Conservation (phyloP, 257 asterid species). For the Forsythia viridissima region DNA sequence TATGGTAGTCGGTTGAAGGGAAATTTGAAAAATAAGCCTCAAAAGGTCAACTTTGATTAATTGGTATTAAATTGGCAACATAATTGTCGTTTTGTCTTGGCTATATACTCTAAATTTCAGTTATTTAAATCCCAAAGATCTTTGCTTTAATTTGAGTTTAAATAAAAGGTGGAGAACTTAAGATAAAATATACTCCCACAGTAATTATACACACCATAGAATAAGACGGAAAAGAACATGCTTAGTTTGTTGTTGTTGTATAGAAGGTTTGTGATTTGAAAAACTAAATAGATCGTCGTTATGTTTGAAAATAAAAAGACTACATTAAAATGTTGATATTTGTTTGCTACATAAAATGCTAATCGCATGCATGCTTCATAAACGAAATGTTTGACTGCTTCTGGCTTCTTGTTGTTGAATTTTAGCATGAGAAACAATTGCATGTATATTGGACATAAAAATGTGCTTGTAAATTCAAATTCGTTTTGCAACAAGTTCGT, state of each 20-base stretch:
- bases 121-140: not conserved
- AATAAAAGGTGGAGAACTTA: not conserved
- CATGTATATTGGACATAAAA: not conserved
- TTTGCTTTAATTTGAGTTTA: not conserved
- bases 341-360: not conserved
- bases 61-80: not conserved
- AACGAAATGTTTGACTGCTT: not conserved
- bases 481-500: not conserved
- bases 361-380: not conserved
- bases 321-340: not conserved
- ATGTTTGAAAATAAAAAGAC: not conserved
- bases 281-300: not conserved
- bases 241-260: too few relatives aligned
- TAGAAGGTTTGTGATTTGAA: not conserved
- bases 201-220: not conserved
- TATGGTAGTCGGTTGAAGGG: not conserved
- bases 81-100: not conserved
- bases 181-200: not conserved
- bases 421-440: not conserved
- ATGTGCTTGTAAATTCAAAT: not conserved
- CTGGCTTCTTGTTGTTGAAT: not conserved
- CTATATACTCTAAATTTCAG: not conserved
- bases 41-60: not conserved
- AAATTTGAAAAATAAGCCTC: not conserved
- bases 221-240: not conserved